Percentiles rank a stretch among this genome's conserved stretches.
These are phyloP conservation scores for Trichoderma brevicompactum DNA, from an alignment of 2,329 filamentous ascomycete species.

Conservation along the genomic window DNA sequence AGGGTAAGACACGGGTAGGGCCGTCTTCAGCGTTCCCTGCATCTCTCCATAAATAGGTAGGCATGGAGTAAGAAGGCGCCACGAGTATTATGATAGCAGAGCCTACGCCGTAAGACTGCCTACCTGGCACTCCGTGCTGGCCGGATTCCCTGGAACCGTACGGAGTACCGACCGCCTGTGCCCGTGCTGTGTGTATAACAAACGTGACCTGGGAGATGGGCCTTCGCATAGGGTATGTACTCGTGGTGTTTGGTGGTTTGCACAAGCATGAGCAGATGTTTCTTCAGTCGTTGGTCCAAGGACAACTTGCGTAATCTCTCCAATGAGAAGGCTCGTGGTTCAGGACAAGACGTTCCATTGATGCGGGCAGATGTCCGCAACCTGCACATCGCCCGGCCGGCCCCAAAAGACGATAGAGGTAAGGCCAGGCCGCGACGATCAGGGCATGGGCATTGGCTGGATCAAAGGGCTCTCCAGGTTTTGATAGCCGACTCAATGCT, in stretches of 20 bases:
- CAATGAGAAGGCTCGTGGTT: not conserved
- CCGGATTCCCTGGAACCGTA: too few relatives aligned
- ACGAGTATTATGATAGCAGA: not conserved
- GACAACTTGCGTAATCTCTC: slow-evolving; percentile 6
- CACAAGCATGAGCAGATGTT: too few relatives aligned
- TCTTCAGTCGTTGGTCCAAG: not conserved
- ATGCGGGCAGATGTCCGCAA: slow-evolving; percentile 11
- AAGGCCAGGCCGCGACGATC: slow-evolving; percentile 14
- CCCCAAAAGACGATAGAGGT: slow-evolving; percentile 1
- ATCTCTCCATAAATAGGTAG: not conserved
- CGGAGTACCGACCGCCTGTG: too few relatives aligned
- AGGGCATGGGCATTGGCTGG: slow-evolving; percentile 7
- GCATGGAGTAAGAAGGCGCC: not conserved
- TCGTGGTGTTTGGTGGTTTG: not conserved
- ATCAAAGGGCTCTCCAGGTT: slow-evolving; percentile 2
- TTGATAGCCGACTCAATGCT: not conserved
- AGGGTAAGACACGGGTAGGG: slow-evolving; percentile 13
- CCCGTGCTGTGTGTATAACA: too few relatives aligned
- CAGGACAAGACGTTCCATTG: slow-evolving; percentile 11
- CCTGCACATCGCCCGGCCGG: not conserved
- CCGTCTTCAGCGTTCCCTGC: slow-evolving; percentile 21
- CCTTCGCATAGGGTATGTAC: too few relatives aligned
- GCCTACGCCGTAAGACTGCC: too few relatives aligned
- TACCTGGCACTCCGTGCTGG: too few relatives aligned
- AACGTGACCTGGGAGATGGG: too few relatives aligned